These are phyloP conservation scores for Telfairia occidentalis DNA, from an alignment of 331 rosid genomes.

Conservation along the genomic window DNA sequence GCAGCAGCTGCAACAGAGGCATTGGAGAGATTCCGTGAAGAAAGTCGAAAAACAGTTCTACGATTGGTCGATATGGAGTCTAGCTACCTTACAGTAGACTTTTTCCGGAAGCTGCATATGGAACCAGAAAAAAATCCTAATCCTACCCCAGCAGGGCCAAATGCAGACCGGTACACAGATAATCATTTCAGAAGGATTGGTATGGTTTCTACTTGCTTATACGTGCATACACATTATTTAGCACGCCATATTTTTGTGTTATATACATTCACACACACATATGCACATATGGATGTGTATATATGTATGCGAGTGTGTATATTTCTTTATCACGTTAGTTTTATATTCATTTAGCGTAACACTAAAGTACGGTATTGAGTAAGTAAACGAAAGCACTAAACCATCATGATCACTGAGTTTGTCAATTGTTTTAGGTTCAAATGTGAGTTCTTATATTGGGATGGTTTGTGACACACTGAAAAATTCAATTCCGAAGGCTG, in stretches of 20 bases:
- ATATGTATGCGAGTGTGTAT: too few relatives aligned
- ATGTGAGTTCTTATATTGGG: slow-evolving; percentile 68
- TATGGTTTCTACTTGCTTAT: slow-evolving; percentile 26
- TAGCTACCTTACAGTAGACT: slow-evolving; percentile 84
- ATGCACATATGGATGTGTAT: background rate
- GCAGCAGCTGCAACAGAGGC: slow-evolving; percentile 82
- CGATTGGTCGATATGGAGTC: slow-evolving; percentile 99
- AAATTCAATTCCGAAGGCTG: slow-evolving; percentile 95
- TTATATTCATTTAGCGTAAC: background rate
- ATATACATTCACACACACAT: background rate
- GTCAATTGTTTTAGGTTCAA: slow-evolving; percentile 60
- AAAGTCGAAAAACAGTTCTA: slow-evolving; percentile 69
- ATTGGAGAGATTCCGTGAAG: slow-evolving; percentile 83
- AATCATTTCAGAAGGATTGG: slow-evolving; percentile 81
- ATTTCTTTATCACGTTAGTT: background rate
- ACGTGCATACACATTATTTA: background rate
- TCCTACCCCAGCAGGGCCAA: slow-evolving; percentile 31
- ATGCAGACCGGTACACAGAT: slow-evolving; percentile 46
- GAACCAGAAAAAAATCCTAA: slow-evolving; percentile 45
- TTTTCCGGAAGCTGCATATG: slow-evolving; percentile 71
- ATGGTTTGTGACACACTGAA: slow-evolving; percentile 84
- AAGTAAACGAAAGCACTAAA: background rate
- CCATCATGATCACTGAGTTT: background rate
- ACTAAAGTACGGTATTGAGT: background rate
- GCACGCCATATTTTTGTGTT: background rate